phyloP scores from a whole-genome alignment of 305 asterid genomes.

The Fraxinus floribunda region DNA sequence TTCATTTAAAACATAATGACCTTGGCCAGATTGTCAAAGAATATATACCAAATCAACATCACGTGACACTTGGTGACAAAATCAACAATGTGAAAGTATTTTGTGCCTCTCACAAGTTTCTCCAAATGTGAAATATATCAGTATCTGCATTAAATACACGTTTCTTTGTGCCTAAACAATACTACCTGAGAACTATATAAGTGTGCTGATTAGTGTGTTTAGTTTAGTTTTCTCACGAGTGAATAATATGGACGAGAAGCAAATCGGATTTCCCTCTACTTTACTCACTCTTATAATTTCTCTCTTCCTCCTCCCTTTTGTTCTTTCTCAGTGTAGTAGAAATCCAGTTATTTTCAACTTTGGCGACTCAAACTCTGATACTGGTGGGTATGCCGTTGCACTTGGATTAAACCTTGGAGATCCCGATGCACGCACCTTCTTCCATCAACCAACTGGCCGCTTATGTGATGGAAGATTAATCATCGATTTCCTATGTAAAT shows the following conservation, averaged over 20 bases:
- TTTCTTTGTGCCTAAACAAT: not conserved
- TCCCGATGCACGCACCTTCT: slow-evolving; percentile 52
- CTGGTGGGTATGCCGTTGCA: slow-evolving; percentile 45
- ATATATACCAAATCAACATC: not conserved
- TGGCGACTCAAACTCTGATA: slow-evolving; percentile 62
- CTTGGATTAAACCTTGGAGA: slow-evolving; percentile 35
- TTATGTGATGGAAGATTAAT: slow-evolving; percentile 48
- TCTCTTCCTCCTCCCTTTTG: slow-evolving; percentile 17
- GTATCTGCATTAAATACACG: not conserved
- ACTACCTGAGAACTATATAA: not conserved
- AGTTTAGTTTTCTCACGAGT: not conserved
- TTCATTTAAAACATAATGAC: slow-evolving; percentile 8
- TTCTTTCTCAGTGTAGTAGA: slow-evolving; percentile 32
- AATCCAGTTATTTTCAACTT: slow-evolving; percentile 51
- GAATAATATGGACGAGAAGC: slow-evolving; percentile 5
- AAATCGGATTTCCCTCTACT: not conserved
- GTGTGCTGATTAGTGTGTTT: slow-evolving; percentile 3
- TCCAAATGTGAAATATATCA: not conserved
- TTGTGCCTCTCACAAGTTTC: not conserved
- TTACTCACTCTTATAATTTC: slow-evolving; percentile 6
- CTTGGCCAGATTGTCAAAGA: slow-evolving; percentile 7
- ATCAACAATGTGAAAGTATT: not conserved
- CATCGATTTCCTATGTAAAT: slow-evolving; percentile 48
- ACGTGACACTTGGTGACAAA: not conserved
- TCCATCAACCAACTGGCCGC: slow-evolving; percentile 44